A percentile compares a stretch with the other conserved stretches of the same genome.
Conservation (phyloP, 1,284 basidiomycete genomes). For the Cryptococcus maquisensis region DNA sequence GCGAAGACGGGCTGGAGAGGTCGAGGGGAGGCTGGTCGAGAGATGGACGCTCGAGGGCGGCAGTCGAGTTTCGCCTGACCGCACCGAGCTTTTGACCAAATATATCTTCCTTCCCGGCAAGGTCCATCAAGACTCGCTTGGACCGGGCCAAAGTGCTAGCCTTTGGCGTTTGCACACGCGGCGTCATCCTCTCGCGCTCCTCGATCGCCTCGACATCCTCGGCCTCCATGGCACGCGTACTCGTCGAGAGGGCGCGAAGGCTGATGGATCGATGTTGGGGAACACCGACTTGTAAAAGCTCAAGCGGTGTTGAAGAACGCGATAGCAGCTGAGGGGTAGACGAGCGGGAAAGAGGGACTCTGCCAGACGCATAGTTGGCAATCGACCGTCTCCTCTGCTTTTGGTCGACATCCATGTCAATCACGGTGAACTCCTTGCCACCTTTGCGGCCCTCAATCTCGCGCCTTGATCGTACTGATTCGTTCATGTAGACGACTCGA, state of each 20-base stretch:
- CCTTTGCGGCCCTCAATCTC: constrained; percentile 22
- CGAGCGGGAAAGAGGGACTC: background rate
- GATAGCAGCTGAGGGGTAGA: background rate
- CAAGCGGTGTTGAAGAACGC: constrained; percentile 18
- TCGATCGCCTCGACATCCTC: constrained; percentile 10
- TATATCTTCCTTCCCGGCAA: constrained; percentile 33
- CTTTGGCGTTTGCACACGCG: background rate
- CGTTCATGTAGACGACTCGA: constrained; percentile 5
- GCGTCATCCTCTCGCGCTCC: background rate
- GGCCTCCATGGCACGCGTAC: constrained; percentile 6
- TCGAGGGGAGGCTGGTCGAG: constrained; percentile 13
- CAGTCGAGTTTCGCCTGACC: constrained; percentile 30
- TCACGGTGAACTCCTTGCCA: constrained; percentile 18
- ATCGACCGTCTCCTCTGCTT: constrained; percentile 5
- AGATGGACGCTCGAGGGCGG: constrained; percentile 18
- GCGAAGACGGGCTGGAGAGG: background rate
- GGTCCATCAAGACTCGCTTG: constrained; percentile 40
- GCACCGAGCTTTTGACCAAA: constrained; percentile 15
- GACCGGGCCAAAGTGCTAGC: constrained; percentile 18
- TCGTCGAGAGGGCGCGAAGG: constrained; percentile 28
- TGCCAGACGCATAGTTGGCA: constrained; percentile 1
- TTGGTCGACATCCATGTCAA: constrained; percentile 18
- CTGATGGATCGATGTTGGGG: constrained; percentile 15
- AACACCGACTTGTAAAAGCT: constrained; percentile 27
- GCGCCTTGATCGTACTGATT: constrained; percentile 2